Evolutionary conservation across 768 basidiomycete species (phyloP).

Genomic region (Lactifluus rugatus): DNA sequence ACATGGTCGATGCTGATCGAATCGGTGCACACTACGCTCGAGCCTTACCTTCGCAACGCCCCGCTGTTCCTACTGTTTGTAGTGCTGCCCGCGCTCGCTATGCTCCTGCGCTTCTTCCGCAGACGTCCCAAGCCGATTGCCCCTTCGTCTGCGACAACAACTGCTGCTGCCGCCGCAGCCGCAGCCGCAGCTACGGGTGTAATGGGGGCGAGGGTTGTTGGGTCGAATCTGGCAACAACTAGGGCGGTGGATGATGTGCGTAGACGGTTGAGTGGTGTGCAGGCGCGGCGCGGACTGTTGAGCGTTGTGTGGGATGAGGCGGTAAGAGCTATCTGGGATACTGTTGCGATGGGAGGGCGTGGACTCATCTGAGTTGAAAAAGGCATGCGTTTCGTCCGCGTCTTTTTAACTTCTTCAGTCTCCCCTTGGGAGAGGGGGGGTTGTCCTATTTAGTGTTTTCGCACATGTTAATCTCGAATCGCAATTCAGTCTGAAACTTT

Average conservation of each 20-base stretch:
- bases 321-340: constrained; percentile 15
- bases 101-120: constrained; percentile 12
- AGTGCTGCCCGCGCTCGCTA: constrained; percentile 11
- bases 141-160: neutral
- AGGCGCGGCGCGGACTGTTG: constrained; percentile 6
- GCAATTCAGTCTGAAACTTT: too few relatives aligned
- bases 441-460: too few relatives aligned
- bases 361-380: constrained; percentile 16
- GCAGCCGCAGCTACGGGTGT: neutral
- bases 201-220: neutral
- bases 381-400: too few relatives aligned
- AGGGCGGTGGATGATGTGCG: constrained; percentile 15
- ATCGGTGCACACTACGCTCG: constrained; percentile 1
- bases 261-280: constrained; percentile 12
- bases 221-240: neutral
- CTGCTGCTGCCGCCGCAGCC: neutral
- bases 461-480: too few relatives aligned
- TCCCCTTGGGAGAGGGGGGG: too few relatives aligned
- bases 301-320: constrained; percentile 14
- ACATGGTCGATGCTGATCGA: neutral
- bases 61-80: constrained; percentile 16
- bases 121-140: neutral
- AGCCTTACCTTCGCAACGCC: constrained; percentile 5
- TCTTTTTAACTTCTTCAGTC: too few relatives aligned
- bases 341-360: constrained; percentile 18